phyloP scores from a whole-genome alignment of 176 grass and related monocot species.

The Aegilops bicornis region DNA sequence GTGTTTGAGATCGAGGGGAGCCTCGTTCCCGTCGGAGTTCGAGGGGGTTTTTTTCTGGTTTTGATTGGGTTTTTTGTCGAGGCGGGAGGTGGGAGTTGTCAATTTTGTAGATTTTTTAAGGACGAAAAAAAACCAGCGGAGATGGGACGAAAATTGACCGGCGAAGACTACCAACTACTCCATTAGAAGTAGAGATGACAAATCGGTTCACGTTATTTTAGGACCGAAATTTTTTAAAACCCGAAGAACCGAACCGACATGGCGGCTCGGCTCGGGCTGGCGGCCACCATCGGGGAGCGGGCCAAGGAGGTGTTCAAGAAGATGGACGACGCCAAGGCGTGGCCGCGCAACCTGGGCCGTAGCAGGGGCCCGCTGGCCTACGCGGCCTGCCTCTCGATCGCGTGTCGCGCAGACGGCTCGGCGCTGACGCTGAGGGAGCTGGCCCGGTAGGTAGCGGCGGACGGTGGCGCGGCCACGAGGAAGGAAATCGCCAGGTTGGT shows the following conservation, averaged over 20 bases:
- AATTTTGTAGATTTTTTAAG: too few relatives aligned
- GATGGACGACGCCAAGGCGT: conserved; percentile 10
- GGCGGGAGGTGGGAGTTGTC: too few relatives aligned
- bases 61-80: too few relatives aligned
- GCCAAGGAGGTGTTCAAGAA: conserved; percentile 39
- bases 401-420: conserved; percentile 32
- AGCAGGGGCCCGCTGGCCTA: background rate
- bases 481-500: conserved; percentile 31
- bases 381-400: background rate
- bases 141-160: too few relatives aligned
- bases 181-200: too few relatives aligned
- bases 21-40: too few relatives aligned
- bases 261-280: conserved; percentile 33
- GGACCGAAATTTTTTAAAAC: too few relatives aligned
- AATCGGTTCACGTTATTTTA: too few relatives aligned
- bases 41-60: too few relatives aligned
- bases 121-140: too few relatives aligned
- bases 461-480: background rate
- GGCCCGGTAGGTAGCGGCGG: background rate
- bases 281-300: conserved; percentile 26
- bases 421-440: conserved; percentile 37
- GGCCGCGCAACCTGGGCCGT: background rate
- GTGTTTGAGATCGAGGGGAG: too few relatives aligned
- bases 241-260: background rate
- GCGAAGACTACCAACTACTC: too few relatives aligned